phyloP scores from a whole-genome alignment of 768 basidiomycete species.

The Cyclocybe cylindracea region DNA sequence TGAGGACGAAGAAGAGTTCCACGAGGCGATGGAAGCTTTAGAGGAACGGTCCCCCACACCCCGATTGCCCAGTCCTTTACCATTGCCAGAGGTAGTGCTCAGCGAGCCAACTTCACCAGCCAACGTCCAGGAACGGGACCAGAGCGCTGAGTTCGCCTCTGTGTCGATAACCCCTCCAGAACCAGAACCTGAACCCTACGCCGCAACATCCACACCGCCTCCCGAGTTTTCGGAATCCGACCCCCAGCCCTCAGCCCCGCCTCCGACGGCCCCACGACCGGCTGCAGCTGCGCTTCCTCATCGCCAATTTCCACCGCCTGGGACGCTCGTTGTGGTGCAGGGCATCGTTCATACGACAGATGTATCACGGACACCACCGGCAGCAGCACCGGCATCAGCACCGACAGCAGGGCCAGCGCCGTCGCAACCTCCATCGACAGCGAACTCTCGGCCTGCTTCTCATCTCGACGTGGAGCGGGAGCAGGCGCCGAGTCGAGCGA shows the following conservation, averaged over 20 bases:
- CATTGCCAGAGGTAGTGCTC: background rate
- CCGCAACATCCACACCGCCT: no score
- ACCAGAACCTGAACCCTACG: no score
- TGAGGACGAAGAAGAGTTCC: constrained; percentile 15
- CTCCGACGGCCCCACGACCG: constrained; percentile 7
- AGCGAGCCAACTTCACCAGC: background rate
- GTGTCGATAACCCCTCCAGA: no score
- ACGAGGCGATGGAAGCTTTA: constrained; percentile 3
- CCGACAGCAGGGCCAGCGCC: background rate
- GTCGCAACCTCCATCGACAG: background rate
- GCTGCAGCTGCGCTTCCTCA: constrained; percentile 23
- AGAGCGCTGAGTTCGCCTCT: no score
- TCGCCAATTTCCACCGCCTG: constrained; percentile 70
- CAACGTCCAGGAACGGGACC: background rate
- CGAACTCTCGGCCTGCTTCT: constrained; percentile 30
- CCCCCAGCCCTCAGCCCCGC: constrained; percentile 8
- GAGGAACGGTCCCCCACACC: constrained; percentile 10
- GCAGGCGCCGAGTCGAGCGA: constrained; percentile 21
- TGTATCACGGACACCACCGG: constrained; percentile 37
- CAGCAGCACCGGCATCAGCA: background rate
- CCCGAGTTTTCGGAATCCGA: constrained; percentile 2
- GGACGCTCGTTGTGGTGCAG: constrained; percentile 81
- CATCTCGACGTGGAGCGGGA: constrained; percentile 14
- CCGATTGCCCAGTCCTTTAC: background rate
- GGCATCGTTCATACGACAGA: constrained; percentile 82